Conservation (phyloP, 2,329 filamentous ascomycete species). For the Fusarium vanettenii region DNA sequence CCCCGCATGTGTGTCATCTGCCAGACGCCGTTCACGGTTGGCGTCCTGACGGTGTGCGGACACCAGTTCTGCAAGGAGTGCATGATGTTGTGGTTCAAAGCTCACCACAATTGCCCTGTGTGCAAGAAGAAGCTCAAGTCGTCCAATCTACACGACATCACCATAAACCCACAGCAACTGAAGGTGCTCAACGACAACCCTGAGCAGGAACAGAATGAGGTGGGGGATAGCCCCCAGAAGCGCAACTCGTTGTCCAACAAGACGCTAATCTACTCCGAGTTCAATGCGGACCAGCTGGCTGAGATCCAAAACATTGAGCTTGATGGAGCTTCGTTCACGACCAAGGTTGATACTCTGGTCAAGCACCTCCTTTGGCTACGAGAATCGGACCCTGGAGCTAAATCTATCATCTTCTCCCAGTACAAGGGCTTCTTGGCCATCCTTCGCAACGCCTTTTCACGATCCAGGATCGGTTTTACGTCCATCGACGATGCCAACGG, state of each 20-base stretch:
- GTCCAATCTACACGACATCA: constrained; percentile 85
- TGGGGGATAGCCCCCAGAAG: constrained; percentile 25
- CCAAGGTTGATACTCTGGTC: constrained; percentile 87
- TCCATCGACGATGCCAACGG: constrained; percentile 77
- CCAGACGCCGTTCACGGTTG: constrained; percentile 78
- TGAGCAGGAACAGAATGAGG: constrained; percentile 12
- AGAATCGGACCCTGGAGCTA: constrained; percentile 84
- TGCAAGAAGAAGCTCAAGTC: constrained; percentile 78
- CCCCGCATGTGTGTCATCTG: constrained; percentile 88
- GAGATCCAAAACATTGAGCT: constrained; percentile 88
- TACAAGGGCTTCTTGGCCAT: constrained; percentile 83
- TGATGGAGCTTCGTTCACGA: constrained; percentile 79
- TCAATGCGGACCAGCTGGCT: constrained; percentile 76
- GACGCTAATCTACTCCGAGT: constrained; percentile 78
- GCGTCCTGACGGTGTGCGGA: constrained; percentile 86
- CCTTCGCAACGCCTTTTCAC: constrained; percentile 74
- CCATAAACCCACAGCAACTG: constrained; percentile 80
- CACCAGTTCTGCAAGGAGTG: constrained; percentile 95
- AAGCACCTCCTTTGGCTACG: constrained; percentile 89
- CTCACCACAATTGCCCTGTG: constrained; percentile 81
- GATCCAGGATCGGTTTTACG: constrained; percentile 78
- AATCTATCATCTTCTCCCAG: constrained; percentile 95
- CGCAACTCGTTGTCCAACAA: constrained; percentile 44
- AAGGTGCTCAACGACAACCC: constrained; percentile 64
- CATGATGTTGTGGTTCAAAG: constrained; percentile 80